Percentiles rank a stretch among this genome's conserved stretches.
Evolutionary conservation across 192 early-diverging fungal species (phyloP).

Genomic region (Podila clonocystis): DNA sequence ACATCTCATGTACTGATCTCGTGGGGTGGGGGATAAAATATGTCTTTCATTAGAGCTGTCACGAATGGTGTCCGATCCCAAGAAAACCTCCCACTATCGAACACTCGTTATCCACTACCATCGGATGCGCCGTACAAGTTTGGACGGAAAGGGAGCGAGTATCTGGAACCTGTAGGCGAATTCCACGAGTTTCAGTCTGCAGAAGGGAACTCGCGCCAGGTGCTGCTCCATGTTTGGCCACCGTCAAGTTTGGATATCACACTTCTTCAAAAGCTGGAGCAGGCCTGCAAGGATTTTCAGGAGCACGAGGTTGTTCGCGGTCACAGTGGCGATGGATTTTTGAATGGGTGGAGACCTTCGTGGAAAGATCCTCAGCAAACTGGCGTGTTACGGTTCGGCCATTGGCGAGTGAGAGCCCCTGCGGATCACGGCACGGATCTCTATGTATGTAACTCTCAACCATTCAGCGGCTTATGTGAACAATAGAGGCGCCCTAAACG

Average conservation of each 20-base stretch:
- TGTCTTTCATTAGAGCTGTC: background rate
- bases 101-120: conserved; percentile 23
- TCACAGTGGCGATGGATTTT: conserved; percentile 48
- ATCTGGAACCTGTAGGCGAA: conserved; percentile 42
- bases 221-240: conserved; percentile 48
- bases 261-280: conserved; percentile 35
- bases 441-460: conserved; percentile 16
- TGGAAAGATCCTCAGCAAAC: conserved; percentile 39
- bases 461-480: background rate
- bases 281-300: conserved; percentile 43
- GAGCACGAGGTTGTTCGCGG: conserved; percentile 38
- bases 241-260: conserved; percentile 21
- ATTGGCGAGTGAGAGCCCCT: conserved; percentile 40
- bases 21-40: too few species aligned
- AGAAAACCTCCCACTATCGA: conserved; percentile 1
- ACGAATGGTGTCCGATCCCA: background rate
- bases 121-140: conserved; percentile 32
- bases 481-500: background rate
- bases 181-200: conserved; percentile 50
- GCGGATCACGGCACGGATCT: conserved; percentile 15
- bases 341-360: conserved; percentile 48
- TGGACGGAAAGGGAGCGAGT: conserved; percentile 24
- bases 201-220: conserved; percentile 50
- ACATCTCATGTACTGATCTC: too few species aligned
- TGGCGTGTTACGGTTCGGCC: conserved; percentile 43